Evolutionary conservation across 176 grass and related monocot species (phyloP).

Genomic region (Lolium multiflorum): DNA sequence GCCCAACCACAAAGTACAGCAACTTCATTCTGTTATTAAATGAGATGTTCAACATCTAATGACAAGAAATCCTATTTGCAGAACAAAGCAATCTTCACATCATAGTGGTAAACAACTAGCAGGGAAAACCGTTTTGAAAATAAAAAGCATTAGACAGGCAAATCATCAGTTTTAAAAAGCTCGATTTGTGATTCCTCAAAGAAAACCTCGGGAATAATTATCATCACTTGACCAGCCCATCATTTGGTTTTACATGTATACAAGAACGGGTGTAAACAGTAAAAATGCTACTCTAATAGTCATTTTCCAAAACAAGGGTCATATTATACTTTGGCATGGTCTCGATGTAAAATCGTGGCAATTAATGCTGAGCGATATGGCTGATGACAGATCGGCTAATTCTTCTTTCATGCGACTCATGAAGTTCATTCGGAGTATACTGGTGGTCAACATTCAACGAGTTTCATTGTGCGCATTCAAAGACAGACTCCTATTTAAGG

Average conservation of each 20-base stretch:
- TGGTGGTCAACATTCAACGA: neutral
- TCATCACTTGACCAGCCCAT: slow-evolving; percentile 46
- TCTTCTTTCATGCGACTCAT: too few species aligned
- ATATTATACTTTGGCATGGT: slow-evolving; percentile 7
- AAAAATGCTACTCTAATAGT: neutral
- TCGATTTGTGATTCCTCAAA: slow-evolving; percentile 50
- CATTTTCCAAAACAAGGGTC: neutral
- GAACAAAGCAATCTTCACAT: too few species aligned
- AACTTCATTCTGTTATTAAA: too few species aligned
- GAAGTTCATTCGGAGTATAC: too few species aligned
- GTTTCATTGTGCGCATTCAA: neutral
- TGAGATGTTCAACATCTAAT: too few species aligned
- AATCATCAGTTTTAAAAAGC: slow-evolving; percentile 66
- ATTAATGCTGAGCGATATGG: slow-evolving; percentile 7
- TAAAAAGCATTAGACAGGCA: neutral
- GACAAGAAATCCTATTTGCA: too few species aligned
- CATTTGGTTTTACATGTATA: too few species aligned
- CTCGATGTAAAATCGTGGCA: slow-evolving; percentile 9
- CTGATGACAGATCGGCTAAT: neutral
- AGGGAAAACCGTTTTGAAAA: neutral
- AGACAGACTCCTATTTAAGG: neutral
- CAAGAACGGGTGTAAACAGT: too few species aligned
- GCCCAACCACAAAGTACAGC: neutral
- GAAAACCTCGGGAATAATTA: slow-evolving; percentile 35
- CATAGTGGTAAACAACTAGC: too few species aligned